These are phyloP conservation scores for Colletotrichum godetiae DNA, from an alignment of 2,329 filamentous ascomycete genomes.

Conservation along the genomic window DNA sequence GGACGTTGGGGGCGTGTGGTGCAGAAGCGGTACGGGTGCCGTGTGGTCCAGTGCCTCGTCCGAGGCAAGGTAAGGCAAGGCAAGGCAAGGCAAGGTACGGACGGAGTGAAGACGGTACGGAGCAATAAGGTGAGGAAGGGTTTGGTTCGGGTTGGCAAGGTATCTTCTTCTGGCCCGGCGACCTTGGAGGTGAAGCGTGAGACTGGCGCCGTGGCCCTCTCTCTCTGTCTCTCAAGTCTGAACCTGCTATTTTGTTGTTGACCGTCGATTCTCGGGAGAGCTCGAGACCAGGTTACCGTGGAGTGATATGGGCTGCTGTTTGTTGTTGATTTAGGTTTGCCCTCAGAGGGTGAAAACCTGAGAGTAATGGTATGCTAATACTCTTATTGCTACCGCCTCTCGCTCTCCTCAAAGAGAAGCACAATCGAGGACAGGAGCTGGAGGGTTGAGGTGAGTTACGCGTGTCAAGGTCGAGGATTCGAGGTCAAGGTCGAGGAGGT, in stretches of 20 bases:
- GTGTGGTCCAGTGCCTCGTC: conserved; percentile 16
- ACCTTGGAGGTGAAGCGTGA: conserved; percentile 8
- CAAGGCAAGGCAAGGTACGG: conserved; percentile 6
- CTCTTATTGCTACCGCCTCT: neutral
- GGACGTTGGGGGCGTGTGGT: conserved; percentile 28
- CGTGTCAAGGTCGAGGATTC: neutral
- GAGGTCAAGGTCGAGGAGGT: neutral
- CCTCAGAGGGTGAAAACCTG: neutral
- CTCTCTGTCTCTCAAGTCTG: neutral
- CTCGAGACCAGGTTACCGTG: neutral
- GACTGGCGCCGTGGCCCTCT: neutral
- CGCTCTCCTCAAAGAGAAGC: neutral
- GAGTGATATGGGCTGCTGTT: neutral
- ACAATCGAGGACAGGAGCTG: neutral
- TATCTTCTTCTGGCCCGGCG: neutral
- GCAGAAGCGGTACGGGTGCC: conserved; percentile 11
- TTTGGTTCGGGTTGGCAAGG: too few species aligned
- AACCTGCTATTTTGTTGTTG: neutral
- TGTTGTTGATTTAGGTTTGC: neutral
- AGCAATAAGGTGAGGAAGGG: too few species aligned
- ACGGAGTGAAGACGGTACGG: too few species aligned
- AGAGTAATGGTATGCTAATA: neutral
- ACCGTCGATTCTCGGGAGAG: neutral
- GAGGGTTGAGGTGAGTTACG: conserved; percentile 1
- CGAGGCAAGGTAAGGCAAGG: conserved; percentile 12